Evolutionary conservation across 2,329 filamentous ascomycete genomes (phyloP).

Genomic region (Dothideomycetes sp.): DNA sequence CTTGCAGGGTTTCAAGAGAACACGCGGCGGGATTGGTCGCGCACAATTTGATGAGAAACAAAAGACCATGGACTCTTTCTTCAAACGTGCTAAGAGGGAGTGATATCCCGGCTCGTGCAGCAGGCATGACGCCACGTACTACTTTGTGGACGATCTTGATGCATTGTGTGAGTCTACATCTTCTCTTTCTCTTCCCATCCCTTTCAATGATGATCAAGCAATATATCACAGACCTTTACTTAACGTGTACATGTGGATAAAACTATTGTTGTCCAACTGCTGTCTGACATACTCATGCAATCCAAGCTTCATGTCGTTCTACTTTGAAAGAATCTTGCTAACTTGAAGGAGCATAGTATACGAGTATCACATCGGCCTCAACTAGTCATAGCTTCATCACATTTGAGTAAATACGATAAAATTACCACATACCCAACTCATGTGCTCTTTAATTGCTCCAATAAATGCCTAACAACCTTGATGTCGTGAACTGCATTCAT

Average conservation of each 20-base stretch:
- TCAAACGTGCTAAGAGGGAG: slow-evolving; percentile 46
- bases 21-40: slow-evolving; percentile 72
- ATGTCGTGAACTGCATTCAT: too few relatives aligned
- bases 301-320: not conserved
- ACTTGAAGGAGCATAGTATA: slow-evolving; percentile 2
- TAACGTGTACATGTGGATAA: slow-evolving; percentile 56
- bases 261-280: slow-evolving; percentile 61
- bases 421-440: not conserved
- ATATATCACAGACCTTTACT: slow-evolving; percentile 78
- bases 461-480: too few relatives aligned
- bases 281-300: slow-evolving; percentile 51
- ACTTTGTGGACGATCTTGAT: slow-evolving; percentile 15
- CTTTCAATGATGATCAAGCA: slow-evolving; percentile 41
- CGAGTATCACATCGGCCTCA: not conserved
- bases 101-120: slow-evolving; percentile 14
- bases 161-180: too few relatives aligned
- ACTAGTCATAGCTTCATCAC: not conserved
- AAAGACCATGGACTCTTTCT: slow-evolving; percentile 66
- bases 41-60: slow-evolving; percentile 65
- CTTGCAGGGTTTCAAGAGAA: slow-evolving; percentile 63
- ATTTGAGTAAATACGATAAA: not conserved
- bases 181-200: slow-evolving; percentile 11
- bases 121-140: too few relatives aligned
- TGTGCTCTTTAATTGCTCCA: not conserved
- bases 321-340: slow-evolving; percentile 1